Base-by-base conservation (phyloP, 805 yeast genomes). In the Candida nanaspora region DNA sequence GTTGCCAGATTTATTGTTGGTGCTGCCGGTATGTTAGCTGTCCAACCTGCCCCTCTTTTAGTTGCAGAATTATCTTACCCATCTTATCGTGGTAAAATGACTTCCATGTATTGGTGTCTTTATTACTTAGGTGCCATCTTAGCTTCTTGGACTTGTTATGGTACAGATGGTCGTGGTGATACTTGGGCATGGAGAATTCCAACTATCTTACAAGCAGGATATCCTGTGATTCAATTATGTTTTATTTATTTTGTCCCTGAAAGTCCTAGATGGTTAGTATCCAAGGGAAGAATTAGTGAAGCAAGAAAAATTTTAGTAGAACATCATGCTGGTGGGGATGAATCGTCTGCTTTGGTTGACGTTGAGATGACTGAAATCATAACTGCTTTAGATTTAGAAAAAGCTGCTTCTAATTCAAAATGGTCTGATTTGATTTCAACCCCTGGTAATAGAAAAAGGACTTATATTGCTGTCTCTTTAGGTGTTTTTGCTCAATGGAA, bases 121-220 rank as follows among this genome's bases (percentile, higher is more conserved):
- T 68, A 67, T 68, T 66, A 69, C 44, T 47, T 68, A 35, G 77
- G 75, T 15, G 69, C 75, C 11, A 50, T 68, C 37, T 49, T 71
- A 38, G 73, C 74, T 10, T 66, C 75, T 11, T 69, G 74, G 74
- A 61, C 65, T 21, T 63, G 72, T 13, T 70, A 59, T 43, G 74
- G 73, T 41, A 61, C 68, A 16, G 55, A 64, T 39, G 45, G 50
- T 18, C 44, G 63, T 15, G 41, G 46, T 8, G 47, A 49, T 35
- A 51, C 59, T 30, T 67, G 69, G 65, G 59, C 69, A 22, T 76
- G 81, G 81, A 71, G 76, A 58, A 60, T 76, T 41, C 82, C 82
- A 31, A 64, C 77, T 11, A 65, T 65, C 38, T 44, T 76, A 33
- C 82, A 77, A 56, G 74, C 70, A 33, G 51, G 63, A 15, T 59